phyloP scores from a whole-genome alignment of 164 flowering plant genomes.

The Aristolochia fimbriata region DNA sequence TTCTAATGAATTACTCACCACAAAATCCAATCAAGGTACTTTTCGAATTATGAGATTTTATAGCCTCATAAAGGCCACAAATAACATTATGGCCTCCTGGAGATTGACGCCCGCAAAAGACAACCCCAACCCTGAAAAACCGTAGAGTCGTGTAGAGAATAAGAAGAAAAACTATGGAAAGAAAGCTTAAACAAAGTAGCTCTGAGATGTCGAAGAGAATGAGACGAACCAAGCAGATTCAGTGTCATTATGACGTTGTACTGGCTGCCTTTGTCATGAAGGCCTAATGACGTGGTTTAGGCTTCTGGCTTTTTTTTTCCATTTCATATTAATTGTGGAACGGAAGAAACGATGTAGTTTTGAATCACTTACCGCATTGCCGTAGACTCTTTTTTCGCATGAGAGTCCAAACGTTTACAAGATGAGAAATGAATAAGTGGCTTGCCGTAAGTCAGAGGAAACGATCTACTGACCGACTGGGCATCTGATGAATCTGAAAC shows the following conservation, averaged over 20 bases:
- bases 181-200: neutral
- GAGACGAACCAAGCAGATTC: too few species aligned
- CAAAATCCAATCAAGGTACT: conserved; percentile 20
- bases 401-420: conserved; percentile 1
- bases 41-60: conserved; percentile 17
- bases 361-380: conserved; percentile 7
- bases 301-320: neutral
- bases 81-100: conserved; percentile 24
- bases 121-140: conserved; percentile 13
- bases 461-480: conserved; percentile 11
- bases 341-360: neutral
- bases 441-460: conserved; percentile 15
- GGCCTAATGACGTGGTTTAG: neutral
- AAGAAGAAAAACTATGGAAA: neutral
- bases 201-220: neutral
- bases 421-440: conserved; percentile 11
- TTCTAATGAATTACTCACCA: conserved; percentile 11
- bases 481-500: conserved; percentile 15
- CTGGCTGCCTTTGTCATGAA: too few species aligned
- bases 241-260: too few species aligned
- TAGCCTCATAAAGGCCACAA: conserved; percentile 22
- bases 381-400: neutral
- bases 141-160: neutral
- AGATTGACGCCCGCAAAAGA: conserved; percentile 24
- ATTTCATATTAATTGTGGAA: neutral